Evolutionary conservation across 192 early-diverging fungal species (phyloP).

Genomic region (Pilobolus umbonatus): DNA sequence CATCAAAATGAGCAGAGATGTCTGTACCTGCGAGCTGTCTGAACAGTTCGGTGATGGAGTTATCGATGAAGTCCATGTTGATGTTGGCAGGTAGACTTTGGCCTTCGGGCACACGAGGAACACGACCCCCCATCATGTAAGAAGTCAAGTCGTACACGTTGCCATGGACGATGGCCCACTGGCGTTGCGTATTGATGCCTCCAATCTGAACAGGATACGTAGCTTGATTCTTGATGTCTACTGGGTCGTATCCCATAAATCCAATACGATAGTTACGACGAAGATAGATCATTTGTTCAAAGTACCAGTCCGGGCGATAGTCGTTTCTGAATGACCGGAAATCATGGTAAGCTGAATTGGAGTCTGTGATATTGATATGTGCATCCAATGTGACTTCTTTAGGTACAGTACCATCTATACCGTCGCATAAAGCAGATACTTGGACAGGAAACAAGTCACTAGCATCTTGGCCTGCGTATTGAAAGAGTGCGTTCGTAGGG

Average conservation of each 20-base stretch:
- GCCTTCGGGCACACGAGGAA: conserved; percentile 39
- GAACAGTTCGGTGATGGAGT: conserved; percentile 56
- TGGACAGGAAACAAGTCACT: conserved; percentile 61
- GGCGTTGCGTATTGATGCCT: conserved; percentile 25
- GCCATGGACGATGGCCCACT: conserved; percentile 59
- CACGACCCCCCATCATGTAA: conserved; percentile 54
- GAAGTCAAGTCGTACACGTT: conserved; percentile 68
- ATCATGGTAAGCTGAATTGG: conserved; percentile 60
- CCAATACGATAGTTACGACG: conserved; percentile 63
- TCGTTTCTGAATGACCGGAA: conserved; percentile 63
- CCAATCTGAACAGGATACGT: conserved; percentile 24
- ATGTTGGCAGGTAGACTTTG: conserved; percentile 37
- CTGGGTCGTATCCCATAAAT: conserved; percentile 60
- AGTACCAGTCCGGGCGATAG: conserved; percentile 64
- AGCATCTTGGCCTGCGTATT: conserved; percentile 56
- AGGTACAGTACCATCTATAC: conserved; percentile 48
- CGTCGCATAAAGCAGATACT: conserved; percentile 44
- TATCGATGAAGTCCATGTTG: conserved; percentile 56
- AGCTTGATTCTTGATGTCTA: conserved; percentile 54
- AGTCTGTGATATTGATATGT: conserved; percentile 44
- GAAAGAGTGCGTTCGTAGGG: conserved; percentile 52
- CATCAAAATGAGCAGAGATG: conserved; percentile 58
- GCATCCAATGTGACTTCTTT: conserved; percentile 42
- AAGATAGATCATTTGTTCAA: conserved; percentile 59
- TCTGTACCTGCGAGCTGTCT: conserved; percentile 58